Conservation (phyloP, 495 filamentous ascomycete species). For the Ramalina intermedia region DNA sequence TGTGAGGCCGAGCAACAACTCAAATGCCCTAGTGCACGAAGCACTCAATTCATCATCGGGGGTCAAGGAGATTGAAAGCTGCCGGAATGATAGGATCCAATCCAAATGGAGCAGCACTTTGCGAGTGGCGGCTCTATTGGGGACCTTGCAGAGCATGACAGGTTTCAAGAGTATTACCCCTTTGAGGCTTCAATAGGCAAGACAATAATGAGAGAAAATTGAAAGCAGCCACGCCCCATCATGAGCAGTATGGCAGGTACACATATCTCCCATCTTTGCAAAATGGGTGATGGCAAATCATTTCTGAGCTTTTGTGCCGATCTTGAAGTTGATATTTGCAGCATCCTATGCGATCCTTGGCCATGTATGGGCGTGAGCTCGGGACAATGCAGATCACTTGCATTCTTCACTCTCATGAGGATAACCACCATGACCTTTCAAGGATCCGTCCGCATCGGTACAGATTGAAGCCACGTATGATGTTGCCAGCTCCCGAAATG, state of each 20-base stretch:
- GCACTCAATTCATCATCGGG: neutral
- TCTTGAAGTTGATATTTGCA: too few species aligned
- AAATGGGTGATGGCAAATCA: too few species aligned
- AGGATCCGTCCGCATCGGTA: too few species aligned
- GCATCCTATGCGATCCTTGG: too few species aligned
- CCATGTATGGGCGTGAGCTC: too few species aligned
- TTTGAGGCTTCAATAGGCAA: constrained; percentile 21
- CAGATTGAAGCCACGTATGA: too few species aligned
- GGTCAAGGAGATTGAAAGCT: neutral
- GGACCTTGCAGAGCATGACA: neutral
- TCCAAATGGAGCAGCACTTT: neutral
- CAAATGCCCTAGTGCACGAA: neutral
- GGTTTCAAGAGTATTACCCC: constrained; percentile 5
- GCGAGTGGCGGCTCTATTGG: neutral
- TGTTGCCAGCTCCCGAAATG: too few species aligned
- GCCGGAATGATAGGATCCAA: neutral
- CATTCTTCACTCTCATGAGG: too few species aligned
- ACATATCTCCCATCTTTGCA: neutral
- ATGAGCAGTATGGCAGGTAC: neutral
- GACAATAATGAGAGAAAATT: neutral
- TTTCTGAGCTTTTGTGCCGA: too few species aligned
- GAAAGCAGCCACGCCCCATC: too few species aligned
- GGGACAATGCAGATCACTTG: too few species aligned
- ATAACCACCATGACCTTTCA: too few species aligned
- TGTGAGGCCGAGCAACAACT: constrained; percentile 4